Percentiles rank a stretch among this genome's conserved stretches.
Evolutionary conservation across 2,329 filamentous ascomycete species (phyloP).

Genomic region (Aureobasidium sp.): DNA sequence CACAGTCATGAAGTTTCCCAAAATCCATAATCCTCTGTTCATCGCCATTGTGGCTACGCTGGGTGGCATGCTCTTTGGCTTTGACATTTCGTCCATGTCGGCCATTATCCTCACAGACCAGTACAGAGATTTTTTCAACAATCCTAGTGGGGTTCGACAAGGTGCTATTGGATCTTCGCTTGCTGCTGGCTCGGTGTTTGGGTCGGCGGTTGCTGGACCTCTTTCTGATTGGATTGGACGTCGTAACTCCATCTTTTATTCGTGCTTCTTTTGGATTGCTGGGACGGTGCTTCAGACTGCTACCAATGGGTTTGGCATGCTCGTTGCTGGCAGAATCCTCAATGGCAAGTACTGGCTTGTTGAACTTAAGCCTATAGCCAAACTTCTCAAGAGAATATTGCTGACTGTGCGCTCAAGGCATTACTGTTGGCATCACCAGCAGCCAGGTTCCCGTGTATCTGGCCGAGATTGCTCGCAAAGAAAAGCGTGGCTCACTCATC

Average conservation of each 20-base stretch:
- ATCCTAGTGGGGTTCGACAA: constrained; percentile 42
- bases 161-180: constrained; percentile 46
- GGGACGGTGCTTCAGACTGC: constrained; percentile 39
- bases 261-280: constrained; percentile 44
- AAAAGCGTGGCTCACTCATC: constrained; percentile 37
- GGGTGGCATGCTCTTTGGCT: constrained; percentile 48
- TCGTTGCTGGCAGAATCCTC: constrained; percentile 38
- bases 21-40: constrained; percentile 50
- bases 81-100: constrained; percentile 51
- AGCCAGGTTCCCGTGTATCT: constrained; percentile 42
- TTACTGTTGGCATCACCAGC: constrained; percentile 37
- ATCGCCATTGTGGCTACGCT: constrained; percentile 47
- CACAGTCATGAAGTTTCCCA: constrained; percentile 32
- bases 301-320: constrained; percentile 33
- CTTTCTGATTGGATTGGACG: constrained; percentile 45
- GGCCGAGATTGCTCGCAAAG: constrained; percentile 38
- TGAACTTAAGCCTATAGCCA: neutral
- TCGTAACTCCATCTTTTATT: constrained; percentile 41
- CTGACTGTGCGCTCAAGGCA: neutral
- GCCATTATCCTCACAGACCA: constrained; percentile 46
- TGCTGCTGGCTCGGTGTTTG: constrained; percentile 44
- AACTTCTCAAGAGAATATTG: neutral
- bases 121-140: constrained; percentile 46
- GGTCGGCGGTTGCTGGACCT: constrained; percentile 39
- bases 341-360: constrained; percentile 26